Base-by-base conservation (phyloP, 306 rosid species). In the Senna siamea region DNA sequence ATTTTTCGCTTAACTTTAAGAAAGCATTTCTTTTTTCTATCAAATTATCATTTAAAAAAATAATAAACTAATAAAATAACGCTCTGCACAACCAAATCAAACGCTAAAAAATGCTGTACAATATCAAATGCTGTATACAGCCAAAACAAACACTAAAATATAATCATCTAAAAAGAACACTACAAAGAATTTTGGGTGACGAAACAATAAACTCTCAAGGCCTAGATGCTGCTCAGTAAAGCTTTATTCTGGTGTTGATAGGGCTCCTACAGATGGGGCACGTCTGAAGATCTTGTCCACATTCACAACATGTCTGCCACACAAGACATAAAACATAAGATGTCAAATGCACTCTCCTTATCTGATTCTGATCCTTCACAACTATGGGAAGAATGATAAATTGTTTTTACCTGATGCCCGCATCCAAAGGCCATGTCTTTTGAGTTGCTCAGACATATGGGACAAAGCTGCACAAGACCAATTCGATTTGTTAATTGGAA, bases 401-500 rank as follows among this genome's bases (percentile, higher is more conserved):
- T 20, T 54, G 51, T 26, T 48, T 41, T 66, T 86, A 92, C 99
- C 97, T 84, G 99, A 82, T 94, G 99, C 55, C 99, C 99, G 61
- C 99, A 94, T 50, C 96, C 97, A 55, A 91, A 94, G 77, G 97
- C 99, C 93, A 94, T 85, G 93, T 94, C 90, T 84, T 89, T 94
- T 4, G 90, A 11, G 75, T 94, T 83, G 35, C 22, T 85, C 35
- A 94, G 76, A 88, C 99, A 92, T 70, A 94, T 89, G 69, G 96
- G 91, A 82, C 98, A 94, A 70, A 88, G 69, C 98, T 94, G 93
- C 78, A 46, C 6, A 75, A 69, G 37, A 75, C 52, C 78, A 86
- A 55, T 30, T 19, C 19, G 73, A 78, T 51, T 30, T 34, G 72
- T 77, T 71, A 81, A 53, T 51, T 48, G 13, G 4, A 9, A 67